phyloP scores from a whole-genome alignment of 768 basidiomycete genomes.

The Multifurca ochricompacta region DNA sequence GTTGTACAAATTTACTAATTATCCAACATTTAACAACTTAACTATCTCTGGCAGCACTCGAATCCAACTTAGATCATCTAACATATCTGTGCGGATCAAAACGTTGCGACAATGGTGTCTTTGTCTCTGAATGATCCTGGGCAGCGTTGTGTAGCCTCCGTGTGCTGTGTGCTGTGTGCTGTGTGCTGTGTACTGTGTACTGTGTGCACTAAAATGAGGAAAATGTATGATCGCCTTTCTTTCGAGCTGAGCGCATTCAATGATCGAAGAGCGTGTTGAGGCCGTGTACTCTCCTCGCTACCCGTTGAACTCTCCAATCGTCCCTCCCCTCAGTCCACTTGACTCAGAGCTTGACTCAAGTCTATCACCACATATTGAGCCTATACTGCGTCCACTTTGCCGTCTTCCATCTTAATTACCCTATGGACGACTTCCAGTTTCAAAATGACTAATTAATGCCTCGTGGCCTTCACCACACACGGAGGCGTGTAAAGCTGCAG shows the following conservation, averaged over 20 bases:
- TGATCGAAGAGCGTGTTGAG: background rate
- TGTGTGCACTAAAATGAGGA: constrained; percentile 2
- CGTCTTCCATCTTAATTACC: background rate
- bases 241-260: background rate
- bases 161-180: too few relatives aligned
- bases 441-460: background rate
- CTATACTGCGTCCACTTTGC: background rate
- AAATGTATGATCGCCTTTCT: background rate
- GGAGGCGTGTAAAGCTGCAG: constrained; percentile 5
- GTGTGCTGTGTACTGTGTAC: too few relatives aligned
- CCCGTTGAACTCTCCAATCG: background rate
- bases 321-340: background rate
- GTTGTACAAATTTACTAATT: too few relatives aligned
- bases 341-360: background rate
- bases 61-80: background rate
- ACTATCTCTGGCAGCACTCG: background rate
- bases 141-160: too few relatives aligned
- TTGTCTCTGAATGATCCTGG: too few relatives aligned
- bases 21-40: too few relatives aligned
- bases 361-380: background rate
- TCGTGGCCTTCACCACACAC: constrained; percentile 9
- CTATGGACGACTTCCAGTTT: background rate
- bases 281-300: background rate
- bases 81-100: too few relatives aligned
- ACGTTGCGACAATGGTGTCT: background rate